A percentile compares a stretch with the other conserved stretches of the same genome.
These are phyloP conservation scores for Letharia lupina DNA, from an alignment of 495 filamentous ascomycete genomes.

Conservation along the genomic window DNA sequence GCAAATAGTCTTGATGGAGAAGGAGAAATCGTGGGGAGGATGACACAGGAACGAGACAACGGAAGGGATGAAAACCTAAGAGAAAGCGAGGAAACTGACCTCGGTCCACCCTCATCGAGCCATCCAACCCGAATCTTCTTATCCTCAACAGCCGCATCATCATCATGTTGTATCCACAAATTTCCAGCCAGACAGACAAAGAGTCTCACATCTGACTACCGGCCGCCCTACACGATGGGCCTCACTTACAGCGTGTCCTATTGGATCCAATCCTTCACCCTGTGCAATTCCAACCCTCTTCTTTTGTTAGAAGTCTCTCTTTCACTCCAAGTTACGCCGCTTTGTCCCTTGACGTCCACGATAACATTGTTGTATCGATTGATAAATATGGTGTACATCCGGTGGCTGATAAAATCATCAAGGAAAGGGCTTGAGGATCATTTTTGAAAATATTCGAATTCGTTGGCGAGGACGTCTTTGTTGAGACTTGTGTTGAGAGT, in stretches of 20 bases:
- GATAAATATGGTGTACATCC: no score
- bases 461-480: no score
- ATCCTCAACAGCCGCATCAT: neutral
- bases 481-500: no score
- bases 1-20: neutral
- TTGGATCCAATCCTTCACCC: constrained; percentile 35
- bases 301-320: constrained; percentile 40
- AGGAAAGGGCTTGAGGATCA: no score
- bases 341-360: neutral
- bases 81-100: neutral
- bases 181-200: neutral
- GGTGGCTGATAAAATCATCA: no score
- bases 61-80: no score
- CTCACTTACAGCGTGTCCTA: neutral
- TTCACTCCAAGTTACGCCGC: constrained; percentile 51
- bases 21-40: neutral
- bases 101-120: neutral
- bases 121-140: neutral
- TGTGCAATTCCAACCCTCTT: constrained; percentile 35
- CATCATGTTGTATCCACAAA: neutral
- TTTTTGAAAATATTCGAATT: no score
- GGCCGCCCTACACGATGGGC: no score
- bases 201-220: no score
- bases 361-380: no score
- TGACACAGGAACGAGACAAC: neutral